These are phyloP conservation scores for Plasmopara muralis DNA, from an alignment of 352 stramenopile species.

Conservation along the genomic window DNA sequence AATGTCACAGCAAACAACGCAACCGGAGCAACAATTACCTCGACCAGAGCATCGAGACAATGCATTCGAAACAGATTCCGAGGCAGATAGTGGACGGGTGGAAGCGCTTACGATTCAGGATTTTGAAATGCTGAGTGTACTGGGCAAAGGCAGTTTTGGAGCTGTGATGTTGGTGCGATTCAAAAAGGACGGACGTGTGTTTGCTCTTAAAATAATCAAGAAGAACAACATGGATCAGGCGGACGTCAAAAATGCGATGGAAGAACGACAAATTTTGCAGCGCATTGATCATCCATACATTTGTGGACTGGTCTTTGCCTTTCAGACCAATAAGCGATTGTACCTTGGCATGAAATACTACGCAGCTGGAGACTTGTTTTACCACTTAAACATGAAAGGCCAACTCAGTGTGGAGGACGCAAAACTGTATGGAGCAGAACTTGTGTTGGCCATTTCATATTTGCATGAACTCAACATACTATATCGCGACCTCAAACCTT, in stretches of 20 bases:
- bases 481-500: slow-evolving; percentile 84
- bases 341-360: slow-evolving; percentile 90
- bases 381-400: slow-evolving; percentile 82
- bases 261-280: slow-evolving; percentile 85
- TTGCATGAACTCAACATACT: slow-evolving; percentile 86
- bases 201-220: slow-evolving; percentile 88
- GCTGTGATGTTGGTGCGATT: slow-evolving; percentile 87
- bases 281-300: slow-evolving; percentile 87
- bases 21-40: slow-evolving; percentile 11
- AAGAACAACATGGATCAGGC: slow-evolving; percentile 84
- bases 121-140: slow-evolving; percentile 87
- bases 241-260: slow-evolving; percentile 83
- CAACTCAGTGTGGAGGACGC: slow-evolving; percentile 56
- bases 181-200: slow-evolving; percentile 84
- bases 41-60: slow-evolving; percentile 8
- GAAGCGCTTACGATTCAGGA: slow-evolving; percentile 83
- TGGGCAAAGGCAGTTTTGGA: slow-evolving; percentile 82
- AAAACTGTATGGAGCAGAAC: slow-evolving; percentile 74
- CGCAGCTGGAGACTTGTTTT: slow-evolving; percentile 81
- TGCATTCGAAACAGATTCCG: slow-evolving; percentile 6
- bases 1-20: slow-evolving; percentile 22
- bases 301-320: slow-evolving; percentile 81
- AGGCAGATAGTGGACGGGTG: slow-evolving; percentile 11
- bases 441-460: slow-evolving; percentile 85
- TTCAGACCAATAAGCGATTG: slow-evolving; percentile 84